Evolutionary conservation across 768 basidiomycete genomes (phyloP), one percentile per base, ranked within the genome.

Genomic region (Termitomyces sp.): DNA sequence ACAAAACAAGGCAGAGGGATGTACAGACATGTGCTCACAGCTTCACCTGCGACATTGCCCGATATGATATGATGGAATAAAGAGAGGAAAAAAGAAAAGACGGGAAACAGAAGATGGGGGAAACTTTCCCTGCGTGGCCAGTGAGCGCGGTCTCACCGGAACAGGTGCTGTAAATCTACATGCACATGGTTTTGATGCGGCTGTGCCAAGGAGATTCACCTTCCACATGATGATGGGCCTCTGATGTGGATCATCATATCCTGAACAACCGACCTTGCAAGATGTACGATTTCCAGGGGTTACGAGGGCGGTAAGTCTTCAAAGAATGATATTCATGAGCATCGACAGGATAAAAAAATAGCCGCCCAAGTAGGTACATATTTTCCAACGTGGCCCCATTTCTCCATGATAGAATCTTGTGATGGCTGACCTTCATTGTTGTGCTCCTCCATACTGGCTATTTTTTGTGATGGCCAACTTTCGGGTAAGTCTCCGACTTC

Each of bases 1-100:
- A 43, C 48, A 43, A 43, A 40, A 45, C 30, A 42, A 14, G 51
- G 42, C 30, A 37, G 27, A 66, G 64, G 49, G 73, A 70, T 74
- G 60, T 63, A 30, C 17, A 27, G 16, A 40, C 19, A 10, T 35
- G 30, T 52, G 61, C 79, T 65, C 57, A 80, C 78, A 79, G 74
- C 68, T 73, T 73, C 48, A 79, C 73, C 63, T 66, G 73, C 28
- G 79, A 72, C 77, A 79, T 79, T 19, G 35, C 43, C 46, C 30
- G 47, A 35, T 49, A 44, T 23, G 39, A 23, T n/a, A n/a, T n/a
- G n/a, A n/a, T n/a, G n/a, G n/a, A 45, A 47, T 30, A 48, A 50
- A 41, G 5, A 23, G n/a, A 52, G 30, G 17, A 23, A 45, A 44
- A 17, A 21, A 21, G 51, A 35, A 53, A 37, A 43, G 37, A 8